phyloP scores from a whole-genome alignment of 345 rosid species.

The Erodium maritimum region DNA sequence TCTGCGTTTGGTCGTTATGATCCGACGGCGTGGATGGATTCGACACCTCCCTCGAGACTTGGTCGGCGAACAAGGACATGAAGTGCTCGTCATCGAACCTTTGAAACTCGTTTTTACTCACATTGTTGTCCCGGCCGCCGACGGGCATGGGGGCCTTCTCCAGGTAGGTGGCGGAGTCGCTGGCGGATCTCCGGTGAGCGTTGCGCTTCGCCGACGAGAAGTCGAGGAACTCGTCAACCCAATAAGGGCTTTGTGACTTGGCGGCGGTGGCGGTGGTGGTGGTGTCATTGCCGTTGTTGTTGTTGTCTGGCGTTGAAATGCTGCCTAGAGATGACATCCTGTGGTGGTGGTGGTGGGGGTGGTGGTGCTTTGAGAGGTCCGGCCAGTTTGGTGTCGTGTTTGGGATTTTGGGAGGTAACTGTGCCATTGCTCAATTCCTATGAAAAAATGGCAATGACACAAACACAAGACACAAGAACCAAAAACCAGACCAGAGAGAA shows the following conservation, averaged over 20 bases:
- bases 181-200: conserved; percentile 61
- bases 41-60: conserved; percentile 36
- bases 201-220: conserved; percentile 53
- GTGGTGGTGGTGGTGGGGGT: conserved; percentile 14
- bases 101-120: conserved; percentile 42
- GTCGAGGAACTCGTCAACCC: conserved; percentile 91
- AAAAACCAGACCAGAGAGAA: too few species aligned
- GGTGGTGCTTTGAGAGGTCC: conserved; percentile 27
- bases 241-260: too few species aligned
- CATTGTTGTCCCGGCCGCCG: too few species aligned
- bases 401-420: conserved; percentile 89
- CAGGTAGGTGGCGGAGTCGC: conserved; percentile 67
- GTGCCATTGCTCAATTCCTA: conserved; percentile 74
- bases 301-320: conserved; percentile 21
- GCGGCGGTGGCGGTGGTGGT: too few species aligned
- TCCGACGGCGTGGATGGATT: conserved; percentile 70
- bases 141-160: too few species aligned
- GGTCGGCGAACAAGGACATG: conserved; percentile 66
- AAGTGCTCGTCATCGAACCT: conserved; percentile 71
- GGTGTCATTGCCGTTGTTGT: too few species aligned
- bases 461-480: neutral
- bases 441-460: neutral
- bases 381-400: conserved; percentile 63
- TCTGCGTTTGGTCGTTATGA: too few species aligned
- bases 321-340: conserved; percentile 20